A percentile compares a stretch with the other conserved stretches of the same genome.
phyloP scores from a whole-genome alignment of 2,329 filamentous ascomycete genomes.

The Botrytis squamosa region DNA sequence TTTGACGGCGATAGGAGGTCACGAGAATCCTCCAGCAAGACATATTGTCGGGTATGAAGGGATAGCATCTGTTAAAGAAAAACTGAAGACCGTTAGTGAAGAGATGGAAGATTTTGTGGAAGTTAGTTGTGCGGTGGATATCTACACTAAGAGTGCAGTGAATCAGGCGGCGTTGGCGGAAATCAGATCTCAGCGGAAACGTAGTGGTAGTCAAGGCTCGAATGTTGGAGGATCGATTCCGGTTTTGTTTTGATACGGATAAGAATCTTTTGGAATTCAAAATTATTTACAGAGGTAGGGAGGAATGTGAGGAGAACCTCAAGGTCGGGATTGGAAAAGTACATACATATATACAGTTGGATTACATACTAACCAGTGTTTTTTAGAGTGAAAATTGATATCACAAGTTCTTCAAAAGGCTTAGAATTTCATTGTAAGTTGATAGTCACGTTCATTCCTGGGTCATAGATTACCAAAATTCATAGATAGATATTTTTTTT shows the following conservation, averaged over 20 bases:
- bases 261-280: not conserved
- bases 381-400: not conserved
- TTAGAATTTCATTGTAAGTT: not conserved
- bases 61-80: constrained; percentile 85
- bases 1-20: constrained; percentile 85
- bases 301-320: not conserved
- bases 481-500: not conserved
- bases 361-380: not conserved
- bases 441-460: not conserved
- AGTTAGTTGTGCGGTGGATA: constrained; percentile 57
- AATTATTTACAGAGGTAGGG: not conserved
- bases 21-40: constrained; percentile 90
- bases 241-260: not conserved
- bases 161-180: constrained; percentile 31
- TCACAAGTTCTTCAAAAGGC: not conserved
- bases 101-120: constrained; percentile 96
- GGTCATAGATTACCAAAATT: not conserved
- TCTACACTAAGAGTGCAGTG: constrained; percentile 37
- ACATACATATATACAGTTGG: not conserved
- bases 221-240: not conserved
- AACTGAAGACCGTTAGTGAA: constrained; percentile 92
- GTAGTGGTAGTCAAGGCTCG: not conserved
- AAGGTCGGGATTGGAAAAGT: not conserved
- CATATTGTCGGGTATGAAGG: constrained; percentile 94
- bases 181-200: not conserved